Conservation (phyloP, 2,329 filamentous ascomycete species). For the Mycocentrospora acerina region DNA sequence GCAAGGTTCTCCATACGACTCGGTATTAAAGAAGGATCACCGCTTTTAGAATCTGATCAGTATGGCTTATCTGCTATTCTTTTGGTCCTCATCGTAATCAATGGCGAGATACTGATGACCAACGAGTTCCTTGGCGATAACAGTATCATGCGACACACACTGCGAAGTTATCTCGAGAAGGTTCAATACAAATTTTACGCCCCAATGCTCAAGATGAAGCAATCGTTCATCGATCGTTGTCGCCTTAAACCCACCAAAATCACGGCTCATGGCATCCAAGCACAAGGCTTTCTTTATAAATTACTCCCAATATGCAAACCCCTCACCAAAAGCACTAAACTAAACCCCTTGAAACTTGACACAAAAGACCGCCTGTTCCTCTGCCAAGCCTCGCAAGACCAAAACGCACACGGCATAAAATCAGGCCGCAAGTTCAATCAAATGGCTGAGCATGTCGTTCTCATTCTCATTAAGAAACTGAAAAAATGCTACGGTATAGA, state of each 20-base stretch:
- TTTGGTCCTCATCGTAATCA: constrained; percentile 14
- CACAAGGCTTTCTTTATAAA: constrained; percentile 11
- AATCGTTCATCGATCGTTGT: constrained; percentile 17
- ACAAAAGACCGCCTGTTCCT: no score
- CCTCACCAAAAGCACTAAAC: background rate
- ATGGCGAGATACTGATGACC: constrained; percentile 18
- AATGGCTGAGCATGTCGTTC: background rate
- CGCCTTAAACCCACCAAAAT: constrained; percentile 11
- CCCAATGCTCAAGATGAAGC: constrained; percentile 4
- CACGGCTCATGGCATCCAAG: constrained; percentile 7
- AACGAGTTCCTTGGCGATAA: background rate
- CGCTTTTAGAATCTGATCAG: background rate
- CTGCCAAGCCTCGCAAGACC: no score
- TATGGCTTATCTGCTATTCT: constrained; percentile 18
- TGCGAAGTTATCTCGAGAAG: constrained; percentile 4
- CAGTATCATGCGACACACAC: background rate
- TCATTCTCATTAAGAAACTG: background rate
- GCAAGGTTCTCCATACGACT: constrained; percentile 13
- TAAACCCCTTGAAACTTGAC: no score
- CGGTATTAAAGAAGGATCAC: constrained; percentile 3
- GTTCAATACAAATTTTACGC: constrained; percentile 7
- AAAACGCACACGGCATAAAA: background rate
- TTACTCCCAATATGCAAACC: background rate
- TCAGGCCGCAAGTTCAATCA: background rate
- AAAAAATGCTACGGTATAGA: background rate